Evolutionary conservation across 2,329 filamentous ascomycete genomes (phyloP), one percentile per base, ranked within the genome.

Genomic region (Didymella pomorum): DNA sequence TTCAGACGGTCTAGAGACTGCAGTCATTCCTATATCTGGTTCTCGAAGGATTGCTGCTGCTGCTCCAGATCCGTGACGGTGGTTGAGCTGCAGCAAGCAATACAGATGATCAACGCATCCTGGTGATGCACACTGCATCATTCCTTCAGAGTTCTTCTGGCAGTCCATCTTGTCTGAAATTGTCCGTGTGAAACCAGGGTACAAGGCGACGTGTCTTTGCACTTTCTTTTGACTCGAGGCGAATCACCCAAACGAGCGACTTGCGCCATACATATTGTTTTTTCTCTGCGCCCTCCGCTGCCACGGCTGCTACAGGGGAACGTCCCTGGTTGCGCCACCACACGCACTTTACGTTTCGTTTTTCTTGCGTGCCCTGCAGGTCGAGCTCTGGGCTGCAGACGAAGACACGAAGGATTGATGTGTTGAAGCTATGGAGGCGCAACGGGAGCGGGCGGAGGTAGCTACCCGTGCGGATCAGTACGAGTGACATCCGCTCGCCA

Each of bases 191-290:
- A 41, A 33, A 53, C 29, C 21, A 33, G 33, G 25, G 23, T 49
- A 50, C 39, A 53, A 44, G 56, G 29, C 39, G 56, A 58, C 39
- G 44, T 58, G 44, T 53, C 37, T 31, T 44, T 14, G 10, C 20
- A 18, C 39, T 53, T 49, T 29, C 33, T 53, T 49, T 53, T 52
- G 10, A 41, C 16, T 48, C 18, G 26, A 31, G 39, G 18, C 37
- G 18, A 31, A 18, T 47, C 10, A 21, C 39, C 50, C 14, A 52
- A 58, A 18, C 5, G 29, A 42, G 50, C 33, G 43, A 47, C 21
- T 28, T 43, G 48, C 54, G 48, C 43, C 29, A 28, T 14, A 2
- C n/a, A 6, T 18, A 23, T 49, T 53, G 41, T 45, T 58, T 53
- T 46, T 48, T 37, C 28, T 25, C 33, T 29, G 29, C 39, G 28